These are phyloP conservation scores for Dactylella cylindrospora DNA, from an alignment of 2,329 filamentous ascomycete genomes.

Conservation along the genomic window DNA sequence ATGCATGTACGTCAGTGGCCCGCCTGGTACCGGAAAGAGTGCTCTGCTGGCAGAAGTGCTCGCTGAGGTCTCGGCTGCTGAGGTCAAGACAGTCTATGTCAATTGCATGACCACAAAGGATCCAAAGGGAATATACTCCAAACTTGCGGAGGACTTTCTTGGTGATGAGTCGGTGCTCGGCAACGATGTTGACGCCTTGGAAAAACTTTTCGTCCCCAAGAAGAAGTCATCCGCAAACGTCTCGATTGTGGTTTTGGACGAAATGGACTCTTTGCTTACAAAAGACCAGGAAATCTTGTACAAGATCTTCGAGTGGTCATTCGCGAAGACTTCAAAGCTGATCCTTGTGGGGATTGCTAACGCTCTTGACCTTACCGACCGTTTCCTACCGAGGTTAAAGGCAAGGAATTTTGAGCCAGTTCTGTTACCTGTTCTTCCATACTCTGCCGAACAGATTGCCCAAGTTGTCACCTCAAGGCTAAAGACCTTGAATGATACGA, in stretches of 20 bases:
- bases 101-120: conserved; percentile 98
- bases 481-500: conserved; percentile 64
- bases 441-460: conserved; percentile 83
- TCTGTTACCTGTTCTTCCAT: conserved; percentile 87
- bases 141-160: conserved; percentile 68
- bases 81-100: conserved; percentile 66
- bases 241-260: conserved; percentile 85
- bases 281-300: conserved; percentile 87
- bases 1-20: conserved; percentile 92
- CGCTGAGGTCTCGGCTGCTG: conserved; percentile 58
- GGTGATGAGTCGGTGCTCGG: conserved; percentile 45
- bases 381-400: conserved; percentile 90
- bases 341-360: conserved; percentile 92
- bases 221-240: conserved; percentile 58
- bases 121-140: conserved; percentile 79
- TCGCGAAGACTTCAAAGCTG: conserved; percentile 76
- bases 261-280: conserved; percentile 90
- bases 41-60: conserved; percentile 84
- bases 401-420: conserved; percentile 87
- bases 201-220: conserved; percentile 67
- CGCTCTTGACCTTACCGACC: conserved; percentile 89
- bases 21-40: conserved; percentile 94
- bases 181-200: conserved; percentile 59
- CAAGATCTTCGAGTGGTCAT: conserved; percentile 93
- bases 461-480: conserved; percentile 82